Evolutionary conservation across 768 basidiomycete species (phyloP).

Genomic region (Pulveroboletus sp.): DNA sequence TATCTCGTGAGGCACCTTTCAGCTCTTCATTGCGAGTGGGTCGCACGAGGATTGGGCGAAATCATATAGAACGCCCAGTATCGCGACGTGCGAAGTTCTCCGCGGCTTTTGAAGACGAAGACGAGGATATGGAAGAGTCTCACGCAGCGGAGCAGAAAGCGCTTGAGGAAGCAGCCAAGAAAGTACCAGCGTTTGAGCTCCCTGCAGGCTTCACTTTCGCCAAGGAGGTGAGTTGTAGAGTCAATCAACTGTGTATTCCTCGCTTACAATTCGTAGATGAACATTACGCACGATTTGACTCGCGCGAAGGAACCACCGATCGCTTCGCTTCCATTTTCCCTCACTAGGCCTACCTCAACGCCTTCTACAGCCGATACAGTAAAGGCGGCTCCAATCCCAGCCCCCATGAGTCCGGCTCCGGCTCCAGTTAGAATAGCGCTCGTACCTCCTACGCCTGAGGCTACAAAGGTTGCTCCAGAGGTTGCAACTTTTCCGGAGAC

Average conservation of each 20-base stretch:
- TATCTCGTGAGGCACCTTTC: conserved; percentile 15
- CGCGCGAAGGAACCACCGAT: conserved; percentile 65
- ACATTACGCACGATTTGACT: conserved; percentile 37
- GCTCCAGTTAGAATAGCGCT: conserved; percentile 21
- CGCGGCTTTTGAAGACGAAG: conserved; percentile 53
- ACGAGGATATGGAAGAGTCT: conserved; percentile 38
- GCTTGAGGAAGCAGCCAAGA: conserved; percentile 53
- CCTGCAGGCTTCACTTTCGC: conserved; percentile 66
- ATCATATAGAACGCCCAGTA: conserved; percentile 56
- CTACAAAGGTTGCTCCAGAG: conserved; percentile 14
- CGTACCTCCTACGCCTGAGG: conserved; percentile 25
- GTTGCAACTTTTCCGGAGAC: conserved; percentile 1
- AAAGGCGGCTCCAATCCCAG: conserved; percentile 12
- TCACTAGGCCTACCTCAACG: conserved; percentile 35
- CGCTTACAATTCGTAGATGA: conserved; percentile 23
- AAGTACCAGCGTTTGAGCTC: conserved; percentile 52
- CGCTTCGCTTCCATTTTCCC: conserved; percentile 57
- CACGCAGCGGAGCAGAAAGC: conserved; percentile 40
- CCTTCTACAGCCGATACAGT: conserved; percentile 13
- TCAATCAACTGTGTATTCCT: neutral
- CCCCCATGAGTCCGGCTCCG: conserved; percentile 11
- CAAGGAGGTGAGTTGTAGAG: conserved; percentile 43
- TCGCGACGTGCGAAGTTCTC: conserved; percentile 56
- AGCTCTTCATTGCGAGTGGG: conserved; percentile 63
- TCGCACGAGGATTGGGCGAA: conserved; percentile 50